Evolutionary conservation across 2,329 filamentous ascomycete species (phyloP).

Genomic region (Cercospora zeina): DNA sequence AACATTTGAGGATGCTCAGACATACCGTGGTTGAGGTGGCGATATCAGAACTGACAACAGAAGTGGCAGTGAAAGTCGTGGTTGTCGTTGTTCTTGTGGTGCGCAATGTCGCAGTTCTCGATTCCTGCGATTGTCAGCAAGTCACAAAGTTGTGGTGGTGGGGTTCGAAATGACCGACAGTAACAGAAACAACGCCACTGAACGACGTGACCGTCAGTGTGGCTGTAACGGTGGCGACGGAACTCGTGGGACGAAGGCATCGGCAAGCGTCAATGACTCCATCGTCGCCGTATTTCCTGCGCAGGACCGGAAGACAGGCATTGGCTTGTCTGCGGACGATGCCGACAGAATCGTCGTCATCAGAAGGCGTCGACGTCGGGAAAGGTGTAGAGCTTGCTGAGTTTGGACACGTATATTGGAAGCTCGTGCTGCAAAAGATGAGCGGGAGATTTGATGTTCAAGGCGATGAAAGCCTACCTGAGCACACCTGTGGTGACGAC

Average conservation of each 20-base stretch:
- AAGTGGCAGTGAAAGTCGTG: constrained; percentile 7
- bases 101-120: background rate
- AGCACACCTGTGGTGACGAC: constrained; percentile 1
- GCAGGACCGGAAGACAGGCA: background rate
- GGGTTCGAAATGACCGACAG: background rate
- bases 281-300: background rate
- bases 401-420: constrained; percentile 15
- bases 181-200: constrained; percentile 4
- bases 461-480: background rate
- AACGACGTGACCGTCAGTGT: background rate
- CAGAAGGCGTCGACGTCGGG: background rate
- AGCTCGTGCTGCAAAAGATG: constrained; percentile 3
- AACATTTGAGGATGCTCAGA: background rate
- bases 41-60: background rate
- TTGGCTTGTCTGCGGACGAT: constrained; percentile 2
- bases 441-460: background rate
- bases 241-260: constrained; percentile 8
- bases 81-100: constrained; percentile 12
- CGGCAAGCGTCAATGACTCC: constrained; percentile 8
- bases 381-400: constrained; percentile 4
- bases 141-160: background rate
- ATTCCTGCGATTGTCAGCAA: constrained; percentile 4
- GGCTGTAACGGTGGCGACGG: background rate
- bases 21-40: constrained; percentile 11
- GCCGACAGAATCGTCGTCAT: background rate